Evolutionary conservation across 306 rosid species (phyloP), one percentile per base, ranked within the genome.

Genomic region (Vigna angularis): DNA sequence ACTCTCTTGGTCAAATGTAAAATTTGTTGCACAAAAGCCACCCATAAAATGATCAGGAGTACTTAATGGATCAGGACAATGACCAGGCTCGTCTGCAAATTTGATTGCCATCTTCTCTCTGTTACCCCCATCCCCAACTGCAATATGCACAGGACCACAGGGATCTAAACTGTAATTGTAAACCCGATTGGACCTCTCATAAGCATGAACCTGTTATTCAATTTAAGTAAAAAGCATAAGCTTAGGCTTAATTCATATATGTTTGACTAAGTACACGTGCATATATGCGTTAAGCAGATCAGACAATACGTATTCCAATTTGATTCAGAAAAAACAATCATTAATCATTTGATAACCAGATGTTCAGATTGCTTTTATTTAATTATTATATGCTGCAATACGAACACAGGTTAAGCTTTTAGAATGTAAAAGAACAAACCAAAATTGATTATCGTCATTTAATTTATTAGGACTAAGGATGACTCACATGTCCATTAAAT

Each of bases 61-160:
- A 50, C 83, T 84, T 66, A 55, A 81, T 70, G 95, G 95, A 49
- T 87, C 83, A 36, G 87, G 93, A 85, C 92, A 93, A 5, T 83
- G 67, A 71, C 90, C 93, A 18, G 89, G 92, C 56, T 88, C 93
- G 72, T 91, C 93, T 40, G 90, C 87, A 17, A 87, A 70, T 10
- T 57, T 16, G 34, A 75, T 70, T 45, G 98, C 85, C 98, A 91
- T 89, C 87, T 89, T 91, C 87, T 93, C 98, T 82, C 93, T 83
- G 40, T 93, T 93, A 62, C 95, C 98, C 36, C 95, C 97, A 65
- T 93, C 98, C 52, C 97, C 98, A 59, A 93, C 82, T 16, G 92
- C 78, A 74, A 93, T 77, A 72, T 93, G 77, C 42, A 93, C 88
- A 56, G 98, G 95, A 70, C 95, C 97, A 51, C 97, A 91, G 3